phyloP scores from a whole-genome alignment of 2,329 filamentous ascomycete genomes.

The Exophiala lecanii-corni region DNA sequence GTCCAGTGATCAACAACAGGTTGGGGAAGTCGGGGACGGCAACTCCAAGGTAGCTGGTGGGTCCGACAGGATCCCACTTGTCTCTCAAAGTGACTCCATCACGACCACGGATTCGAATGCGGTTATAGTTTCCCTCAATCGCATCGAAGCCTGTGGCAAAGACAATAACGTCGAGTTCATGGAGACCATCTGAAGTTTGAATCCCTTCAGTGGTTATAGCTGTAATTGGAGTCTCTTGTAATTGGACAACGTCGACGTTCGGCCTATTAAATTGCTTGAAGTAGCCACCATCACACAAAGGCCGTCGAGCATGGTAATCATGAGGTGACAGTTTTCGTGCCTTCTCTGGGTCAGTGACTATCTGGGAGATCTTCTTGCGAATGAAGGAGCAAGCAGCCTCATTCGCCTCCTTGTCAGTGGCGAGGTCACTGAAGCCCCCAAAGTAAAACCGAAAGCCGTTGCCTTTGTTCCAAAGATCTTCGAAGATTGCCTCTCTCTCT shows the following conservation, averaged over 20 bases:
- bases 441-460: constrained; percentile 47
- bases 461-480: constrained; percentile 46
- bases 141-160: constrained; percentile 43
- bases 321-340: constrained; percentile 16
- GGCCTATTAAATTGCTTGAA: constrained; percentile 46
- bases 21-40: constrained; percentile 43
- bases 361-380: constrained; percentile 47
- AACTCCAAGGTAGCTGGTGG: constrained; percentile 38
- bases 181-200: constrained; percentile 33
- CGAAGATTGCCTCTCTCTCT: constrained; percentile 41
- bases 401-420: constrained; percentile 46
- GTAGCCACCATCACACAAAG: constrained; percentile 18
- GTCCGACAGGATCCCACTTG: constrained; percentile 29
- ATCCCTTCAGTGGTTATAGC: constrained; percentile 39
- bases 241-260: constrained; percentile 45
- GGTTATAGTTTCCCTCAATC: constrained; percentile 33
- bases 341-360: constrained; percentile 48
- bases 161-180: constrained; percentile 39
- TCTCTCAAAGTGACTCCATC: constrained; percentile 30
- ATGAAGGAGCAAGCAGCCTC: constrained; percentile 52
- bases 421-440: constrained; percentile 47
- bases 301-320: constrained; percentile 19
- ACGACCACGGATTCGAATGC: constrained; percentile 30
- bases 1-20: constrained; percentile 50
- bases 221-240: constrained; percentile 41